Percentiles rank a stretch among this genome's conserved stretches.
Conservation (phyloP, 148 eudicot species). For the Chenopodium quinoa region DNA sequence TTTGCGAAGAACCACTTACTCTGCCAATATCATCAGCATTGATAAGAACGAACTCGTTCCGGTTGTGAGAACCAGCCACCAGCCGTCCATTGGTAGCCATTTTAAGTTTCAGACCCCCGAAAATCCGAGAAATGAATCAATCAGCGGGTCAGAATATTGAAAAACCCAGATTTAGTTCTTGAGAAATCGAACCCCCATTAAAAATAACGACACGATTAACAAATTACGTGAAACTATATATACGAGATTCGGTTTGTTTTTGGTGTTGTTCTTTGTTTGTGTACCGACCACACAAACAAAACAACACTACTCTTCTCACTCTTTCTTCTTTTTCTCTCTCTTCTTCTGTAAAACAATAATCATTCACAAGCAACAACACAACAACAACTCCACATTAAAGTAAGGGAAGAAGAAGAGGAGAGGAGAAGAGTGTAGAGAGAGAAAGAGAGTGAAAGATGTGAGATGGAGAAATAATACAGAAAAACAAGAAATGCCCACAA, state of each 20-base stretch:
- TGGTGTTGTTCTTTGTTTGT: no score
- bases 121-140: slow-evolving; percentile 10
- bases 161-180: slow-evolving; percentile 24
- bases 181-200: no score
- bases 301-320: no score
- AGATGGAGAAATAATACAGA: slow-evolving; percentile 11
- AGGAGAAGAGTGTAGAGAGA: not conserved
- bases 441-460: not conserved
- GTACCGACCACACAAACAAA: no score
- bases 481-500: slow-evolving; percentile 14
- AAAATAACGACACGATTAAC: no score
- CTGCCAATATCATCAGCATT: slow-evolving; percentile 80
- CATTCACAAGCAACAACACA: slow-evolving; percentile 21
- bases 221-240: no score
- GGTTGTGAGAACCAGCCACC: slow-evolving; percentile 76
- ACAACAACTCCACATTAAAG: slow-evolving; percentile 31
- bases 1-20: slow-evolving; percentile 27
- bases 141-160: slow-evolving; percentile 10
- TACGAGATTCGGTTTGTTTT: no score
- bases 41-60: slow-evolving; percentile 74
- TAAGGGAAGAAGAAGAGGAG: not conserved
- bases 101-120: slow-evolving; percentile 20
- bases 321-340: slow-evolving; percentile 2
- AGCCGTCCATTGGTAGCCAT: slow-evolving; percentile 70
- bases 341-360: slow-evolving; percentile 7